Base-by-base conservation (phyloP, 2,329 filamentous ascomycete species). In the Fusarium miscanthi region DNA sequence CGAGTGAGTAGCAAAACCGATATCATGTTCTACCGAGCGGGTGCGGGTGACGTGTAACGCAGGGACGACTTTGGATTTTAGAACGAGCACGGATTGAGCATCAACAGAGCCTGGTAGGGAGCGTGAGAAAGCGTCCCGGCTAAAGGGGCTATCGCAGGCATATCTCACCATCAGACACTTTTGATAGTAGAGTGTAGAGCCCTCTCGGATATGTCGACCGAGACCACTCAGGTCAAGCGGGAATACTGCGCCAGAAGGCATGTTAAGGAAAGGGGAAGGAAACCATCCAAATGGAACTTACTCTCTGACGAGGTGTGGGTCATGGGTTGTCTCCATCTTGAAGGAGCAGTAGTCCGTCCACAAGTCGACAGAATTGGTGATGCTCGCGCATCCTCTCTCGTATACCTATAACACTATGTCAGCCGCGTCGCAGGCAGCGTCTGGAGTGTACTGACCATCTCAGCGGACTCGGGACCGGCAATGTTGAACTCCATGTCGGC, bases 341-440 rank as follows among this genome's bases (percentile, higher is more conserved):
- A 98, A 98, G 78, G 91, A 90, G 86, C 95, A 98, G 85, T 98
- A 99, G 79, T 97, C 95, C 59, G 94, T 93, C 96, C 96, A 99
- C 67, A 99, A 87, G 81, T 99, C 96, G 78, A 98, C 95, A 40
- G 95, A 98, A 80, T 93, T 94, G 62, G 93, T 92, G 79, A 98
- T 94, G 83, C 94, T 96, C 46, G 95, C 94, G 78, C 97, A 93
- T 75, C 96, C 96, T 81, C 96, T 91, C 84, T 99, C 96, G 78
- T 98, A 99, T 54, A 98, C 91, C 94, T 97, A 76, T n/a, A 23
- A 16, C 40, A 31, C 35, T 35, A 21, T 30, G 68, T 79, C 66
- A 74, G 53, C 45, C 19, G 40, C 31, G 40, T 60, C 58, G 33
- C 41, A 37, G 17, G 31, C 38, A 52, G 41, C 19, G 42, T 40